Base-by-base conservation (phyloP, 179 eudicot species). In the Camellia oleifera region DNA sequence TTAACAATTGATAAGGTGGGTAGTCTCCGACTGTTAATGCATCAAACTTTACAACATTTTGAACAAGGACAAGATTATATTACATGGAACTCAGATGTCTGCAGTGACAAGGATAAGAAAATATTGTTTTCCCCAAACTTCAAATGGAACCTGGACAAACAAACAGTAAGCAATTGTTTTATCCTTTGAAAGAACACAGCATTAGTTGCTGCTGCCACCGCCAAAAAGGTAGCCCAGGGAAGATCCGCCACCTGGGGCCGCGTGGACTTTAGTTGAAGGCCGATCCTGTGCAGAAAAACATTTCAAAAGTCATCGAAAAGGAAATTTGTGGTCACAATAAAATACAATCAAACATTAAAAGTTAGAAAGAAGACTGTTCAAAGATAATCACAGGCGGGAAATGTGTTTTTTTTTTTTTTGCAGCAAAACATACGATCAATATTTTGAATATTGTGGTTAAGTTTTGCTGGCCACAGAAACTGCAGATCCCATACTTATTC, bases 161-260 rank as follows among this genome's bases (percentile, higher is more conserved):
- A 20, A 32, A 32, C 40, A 32, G 45, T 18, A 20, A 53, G 63
- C 8, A 23, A 20, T 50, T 7, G 18, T 54, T 75, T 53, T 46
- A 57, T 75, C 66, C 32, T 75, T 57, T 32, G 5, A 72, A 32
- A 61, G 54, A 5, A 32, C 54, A 75, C 58, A 52, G 76, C 66
- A 14, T 11, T 75, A 7, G 53, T 65, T 77, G 79, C 62, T 52
- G 63, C 79, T 52, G 63, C 79, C 79, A 65, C 79, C 72, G 12
- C 79, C 72, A 65, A 77, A 66, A 12, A 77, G 79, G 62, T 77
- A 77, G 15, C 48, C 79, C 62, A 77, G 42, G 61, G 79, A 65
- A 23, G 79, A 77, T 65, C 72, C 79, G 48, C 79, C 79, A 9
- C 72, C 79, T 23, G 79, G 79, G 61, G 79, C 79, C 5, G 71